phyloP scores from a whole-genome alignment of 495 filamentous ascomycete species.

The Aspergillus cavernicola region DNA sequence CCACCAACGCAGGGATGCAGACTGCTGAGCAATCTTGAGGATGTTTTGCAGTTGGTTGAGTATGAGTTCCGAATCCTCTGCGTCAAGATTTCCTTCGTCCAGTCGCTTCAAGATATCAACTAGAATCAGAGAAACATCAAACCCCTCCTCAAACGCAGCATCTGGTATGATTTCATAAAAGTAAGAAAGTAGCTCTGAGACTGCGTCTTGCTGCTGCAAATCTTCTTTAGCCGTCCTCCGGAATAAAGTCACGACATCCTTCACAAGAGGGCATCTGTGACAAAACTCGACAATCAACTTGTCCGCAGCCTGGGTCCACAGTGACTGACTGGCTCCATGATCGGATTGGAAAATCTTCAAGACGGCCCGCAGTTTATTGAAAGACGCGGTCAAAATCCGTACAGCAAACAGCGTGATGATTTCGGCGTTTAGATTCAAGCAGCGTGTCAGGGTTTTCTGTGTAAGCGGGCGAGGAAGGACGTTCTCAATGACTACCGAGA shows the following conservation, averaged over 20 bases:
- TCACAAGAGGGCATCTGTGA: slow-evolving; percentile 71
- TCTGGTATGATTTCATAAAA: slow-evolving; percentile 83
- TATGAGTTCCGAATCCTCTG: slow-evolving; percentile 48
- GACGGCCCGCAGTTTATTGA: slow-evolving; percentile 68
- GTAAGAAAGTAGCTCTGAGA: slow-evolving; percentile 65
- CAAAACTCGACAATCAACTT: slow-evolving; percentile 71
- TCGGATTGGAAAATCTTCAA: slow-evolving; percentile 38
- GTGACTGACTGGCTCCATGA: slow-evolving; percentile 36
- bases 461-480: slow-evolving; percentile 80
- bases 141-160: slow-evolving; percentile 73
- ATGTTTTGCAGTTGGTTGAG: slow-evolving; percentile 71
- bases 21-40: slow-evolving; percentile 70
- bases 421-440: slow-evolving; percentile 67
- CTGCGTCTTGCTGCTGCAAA: slow-evolving; percentile 71
- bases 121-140: slow-evolving; percentile 78
- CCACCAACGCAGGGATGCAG: slow-evolving; percentile 81
- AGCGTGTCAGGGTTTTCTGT: slow-evolving; percentile 70
- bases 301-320: slow-evolving; percentile 64
- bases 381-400: slow-evolving; percentile 69
- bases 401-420: slow-evolving; percentile 80
- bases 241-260: slow-evolving; percentile 68
- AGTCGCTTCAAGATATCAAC: slow-evolving; percentile 56
- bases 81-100: slow-evolving; percentile 33
- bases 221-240: slow-evolving; percentile 62
- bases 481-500: slow-evolving; percentile 72